Percentiles rank a stretch among this genome's conserved stretches.
phyloP scores from a whole-genome alignment of 495 filamentous ascomycete genomes.

The Aspergillus haitiensis region DNA sequence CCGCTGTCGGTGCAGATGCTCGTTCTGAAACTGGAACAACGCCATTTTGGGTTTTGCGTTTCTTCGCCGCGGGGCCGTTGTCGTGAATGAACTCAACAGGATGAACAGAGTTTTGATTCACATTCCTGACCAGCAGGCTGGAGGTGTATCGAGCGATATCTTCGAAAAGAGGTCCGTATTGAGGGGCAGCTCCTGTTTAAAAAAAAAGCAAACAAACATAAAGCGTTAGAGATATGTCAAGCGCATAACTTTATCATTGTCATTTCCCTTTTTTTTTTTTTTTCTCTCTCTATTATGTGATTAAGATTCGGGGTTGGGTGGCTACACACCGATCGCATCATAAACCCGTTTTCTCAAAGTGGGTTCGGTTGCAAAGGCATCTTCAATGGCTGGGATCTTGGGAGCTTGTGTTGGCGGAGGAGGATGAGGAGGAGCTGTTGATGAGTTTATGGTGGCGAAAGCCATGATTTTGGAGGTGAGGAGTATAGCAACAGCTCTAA shows the following conservation, averaged over 20 bases:
- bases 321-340: conserved; percentile 50
- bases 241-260: not conserved
- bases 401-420: conserved; percentile 23
- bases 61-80: conserved; percentile 50
- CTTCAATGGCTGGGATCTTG: conserved; percentile 40
- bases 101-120: conserved; percentile 24
- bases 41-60: conserved; percentile 57
- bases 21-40: not conserved
- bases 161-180: conserved; percentile 45
- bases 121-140: conserved; percentile 43
- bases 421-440: conserved; percentile 15
- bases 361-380: conserved; percentile 47
- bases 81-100: conserved; percentile 26
- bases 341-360: conserved; percentile 49
- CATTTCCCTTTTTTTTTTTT: not conserved
- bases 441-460: conserved; percentile 46
- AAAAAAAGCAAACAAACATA: conserved; percentile 18
- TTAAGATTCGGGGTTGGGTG: not conserved
- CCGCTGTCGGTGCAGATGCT: too few relatives aligned
- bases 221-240: too few relatives aligned
- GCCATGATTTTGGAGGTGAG: conserved; percentile 32
- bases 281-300: not conserved
- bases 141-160: conserved; percentile 52
- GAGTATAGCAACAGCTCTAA: not conserved
- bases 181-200: conserved; percentile 38